Conservation (phyloP, 2,329 filamentous ascomycete species). For the Fusarium beomiforme region DNA sequence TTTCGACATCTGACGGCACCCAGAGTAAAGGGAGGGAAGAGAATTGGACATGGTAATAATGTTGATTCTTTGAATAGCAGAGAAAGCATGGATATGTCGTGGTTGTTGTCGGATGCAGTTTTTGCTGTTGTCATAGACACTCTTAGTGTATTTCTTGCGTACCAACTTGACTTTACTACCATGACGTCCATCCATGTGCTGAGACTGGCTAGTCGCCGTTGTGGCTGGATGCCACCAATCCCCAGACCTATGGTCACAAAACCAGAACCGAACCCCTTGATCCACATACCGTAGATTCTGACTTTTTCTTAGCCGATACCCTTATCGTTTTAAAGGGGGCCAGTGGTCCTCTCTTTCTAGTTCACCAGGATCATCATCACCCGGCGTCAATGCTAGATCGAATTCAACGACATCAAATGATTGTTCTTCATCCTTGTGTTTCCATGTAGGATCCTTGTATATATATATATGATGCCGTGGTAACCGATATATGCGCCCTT, state of each 20-base stretch:
- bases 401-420: neutral
- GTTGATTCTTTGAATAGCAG: accelerated
- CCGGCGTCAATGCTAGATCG: neutral
- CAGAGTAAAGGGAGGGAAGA: neutral
- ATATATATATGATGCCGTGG: neutral
- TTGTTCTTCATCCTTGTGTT: neutral
- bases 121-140: neutral
- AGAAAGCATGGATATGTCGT: neutral
- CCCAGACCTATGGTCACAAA: neutral
- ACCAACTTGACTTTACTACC: neutral
- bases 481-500: neutral
- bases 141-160: neutral
- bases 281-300: neutral
- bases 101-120: neutral
- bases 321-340: neutral
- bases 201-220: neutral
- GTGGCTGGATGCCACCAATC: neutral
- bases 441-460: neutral
- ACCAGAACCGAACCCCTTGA: neutral
- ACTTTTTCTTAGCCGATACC: neutral
- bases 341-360: neutral
- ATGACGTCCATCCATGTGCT: neutral
- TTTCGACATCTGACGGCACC: neutral
- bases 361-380: neutral
- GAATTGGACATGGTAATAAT: accelerated